These are phyloP conservation scores for Tricholoma sp. DNA, from an alignment of 768 basidiomycete genomes.

Conservation along the genomic window DNA sequence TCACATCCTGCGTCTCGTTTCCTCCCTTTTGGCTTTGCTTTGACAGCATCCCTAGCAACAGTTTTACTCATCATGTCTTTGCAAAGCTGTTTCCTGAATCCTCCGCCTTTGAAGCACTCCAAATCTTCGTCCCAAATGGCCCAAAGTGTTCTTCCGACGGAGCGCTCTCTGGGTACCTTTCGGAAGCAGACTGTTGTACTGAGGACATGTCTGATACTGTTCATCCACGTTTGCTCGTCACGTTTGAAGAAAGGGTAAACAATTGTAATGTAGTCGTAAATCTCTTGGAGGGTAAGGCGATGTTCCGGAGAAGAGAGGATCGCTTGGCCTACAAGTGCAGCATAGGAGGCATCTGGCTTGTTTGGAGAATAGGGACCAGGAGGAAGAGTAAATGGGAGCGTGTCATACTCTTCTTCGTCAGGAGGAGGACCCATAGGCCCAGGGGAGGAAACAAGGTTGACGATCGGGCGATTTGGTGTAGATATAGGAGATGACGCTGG, in stretches of 20 bases:
- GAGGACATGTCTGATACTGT: conserved; percentile 94
- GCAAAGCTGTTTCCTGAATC: conserved; percentile 66
- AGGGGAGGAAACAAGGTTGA: conserved; percentile 82
- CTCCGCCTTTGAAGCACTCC: conserved; percentile 77
- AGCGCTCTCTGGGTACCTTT: conserved; percentile 73
- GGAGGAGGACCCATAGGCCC: conserved; percentile 69
- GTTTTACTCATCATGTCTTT: conserved; percentile 39
- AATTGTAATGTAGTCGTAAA: conserved; percentile 93
- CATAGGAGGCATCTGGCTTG: conserved; percentile 89
- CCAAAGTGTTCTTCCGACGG: conserved; percentile 82
- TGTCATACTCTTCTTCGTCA: conserved; percentile 59
- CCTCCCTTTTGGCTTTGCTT: conserved; percentile 28
- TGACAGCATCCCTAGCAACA: conserved; percentile 27
- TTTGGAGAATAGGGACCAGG: conserved; percentile 75
- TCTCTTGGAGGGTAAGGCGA: conserved; percentile 88
- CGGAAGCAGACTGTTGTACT: conserved; percentile 90
- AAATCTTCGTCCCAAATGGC: conserved; percentile 80
- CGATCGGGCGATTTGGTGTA: conserved; percentile 53
- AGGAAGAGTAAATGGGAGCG: conserved; percentile 72
- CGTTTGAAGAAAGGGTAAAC: conserved; percentile 93
- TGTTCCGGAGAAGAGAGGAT: conserved; percentile 80
- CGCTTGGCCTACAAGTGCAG: conserved; percentile 93
- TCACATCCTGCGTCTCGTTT: conserved; percentile 38
- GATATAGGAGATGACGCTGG: conserved; percentile 53
- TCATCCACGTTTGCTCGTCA: conserved; percentile 95